Evolutionary conservation across 2,329 filamentous ascomycete genomes (phyloP).

Genomic region (Trematosphaeria pertusa): DNA sequence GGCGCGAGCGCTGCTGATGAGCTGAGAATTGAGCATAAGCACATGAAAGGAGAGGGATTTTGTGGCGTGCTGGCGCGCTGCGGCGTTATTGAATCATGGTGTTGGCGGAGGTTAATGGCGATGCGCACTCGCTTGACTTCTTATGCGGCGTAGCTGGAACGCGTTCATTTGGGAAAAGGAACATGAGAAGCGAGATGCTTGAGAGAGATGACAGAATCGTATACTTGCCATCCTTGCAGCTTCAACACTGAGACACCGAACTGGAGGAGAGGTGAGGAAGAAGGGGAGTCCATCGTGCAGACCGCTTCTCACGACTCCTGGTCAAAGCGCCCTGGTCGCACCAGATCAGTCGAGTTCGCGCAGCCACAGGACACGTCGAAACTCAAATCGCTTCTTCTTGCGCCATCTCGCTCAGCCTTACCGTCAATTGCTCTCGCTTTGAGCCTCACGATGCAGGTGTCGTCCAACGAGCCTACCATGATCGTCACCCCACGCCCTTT

Average conservation of each 20-base stretch:
- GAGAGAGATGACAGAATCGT: not conserved
- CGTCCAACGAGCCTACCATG: too few species aligned
- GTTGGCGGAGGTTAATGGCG: not conserved
- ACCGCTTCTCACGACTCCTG: too few species aligned
- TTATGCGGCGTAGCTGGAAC: not conserved
- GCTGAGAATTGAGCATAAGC: not conserved
- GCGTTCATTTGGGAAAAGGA: not conserved
- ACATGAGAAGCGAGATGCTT: not conserved
- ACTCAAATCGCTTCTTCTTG: not conserved
- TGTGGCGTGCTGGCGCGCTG: not conserved
- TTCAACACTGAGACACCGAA: not conserved
- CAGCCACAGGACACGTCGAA: slow-evolving; percentile 17
- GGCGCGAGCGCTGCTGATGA: not conserved
- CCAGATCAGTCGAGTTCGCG: slow-evolving; percentile 20
- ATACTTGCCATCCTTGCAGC: slow-evolving; percentile 1
- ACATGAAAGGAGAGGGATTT: not conserved
- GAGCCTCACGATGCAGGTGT: slow-evolving; percentile 1
- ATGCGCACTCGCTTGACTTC: not conserved
- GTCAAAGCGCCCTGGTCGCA: too few species aligned
- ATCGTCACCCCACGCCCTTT: slow-evolving; percentile 19
- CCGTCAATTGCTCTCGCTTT: not conserved
- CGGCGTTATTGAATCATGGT: slow-evolving; percentile 1
- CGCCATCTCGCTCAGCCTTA: slow-evolving; percentile 8
- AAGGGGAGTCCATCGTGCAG: too few species aligned
- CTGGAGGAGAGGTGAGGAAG: too few species aligned